Conservation (phyloP, 257 asterid genomes). For the Salvia rosmarinus region DNA sequence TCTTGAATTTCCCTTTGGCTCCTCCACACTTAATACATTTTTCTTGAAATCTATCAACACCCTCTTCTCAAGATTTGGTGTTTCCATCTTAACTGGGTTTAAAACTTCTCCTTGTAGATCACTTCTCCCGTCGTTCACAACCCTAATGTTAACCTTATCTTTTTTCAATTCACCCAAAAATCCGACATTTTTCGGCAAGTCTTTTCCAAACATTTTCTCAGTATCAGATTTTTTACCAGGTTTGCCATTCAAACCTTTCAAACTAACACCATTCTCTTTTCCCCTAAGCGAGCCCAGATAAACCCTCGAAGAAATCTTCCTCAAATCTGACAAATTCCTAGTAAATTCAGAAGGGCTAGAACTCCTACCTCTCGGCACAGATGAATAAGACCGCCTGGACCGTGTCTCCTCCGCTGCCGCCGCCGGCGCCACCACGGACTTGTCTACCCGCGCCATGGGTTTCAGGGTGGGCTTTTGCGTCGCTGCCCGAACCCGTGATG, state of each 20-base stretch:
- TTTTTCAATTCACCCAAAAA: conserved; percentile 20
- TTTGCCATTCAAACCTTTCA: conserved; percentile 35
- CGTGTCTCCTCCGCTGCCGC: conserved; percentile 46
- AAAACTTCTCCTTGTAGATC: conserved; percentile 38
- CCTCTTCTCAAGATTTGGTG: conserved; percentile 35
- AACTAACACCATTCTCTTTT: conserved; percentile 35
- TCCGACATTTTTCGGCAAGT: conserved; percentile 33
- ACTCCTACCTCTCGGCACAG: conserved; percentile 92
- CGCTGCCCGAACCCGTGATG: conserved; percentile 55
- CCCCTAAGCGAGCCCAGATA: conserved; percentile 44
- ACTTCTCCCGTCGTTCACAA: conserved; percentile 16
- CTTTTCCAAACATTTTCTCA: conserved; percentile 37
- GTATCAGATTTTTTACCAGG: conserved; percentile 28
- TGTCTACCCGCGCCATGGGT: conserved; percentile 70
- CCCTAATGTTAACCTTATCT: conserved; percentile 30
- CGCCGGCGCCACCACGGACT: conserved; percentile 41
- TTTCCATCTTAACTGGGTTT: conserved; percentile 34
- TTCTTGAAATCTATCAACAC: conserved; percentile 23
- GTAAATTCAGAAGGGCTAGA: conserved; percentile 73
- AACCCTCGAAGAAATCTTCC: conserved; percentile 49
- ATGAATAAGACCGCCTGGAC: conserved; percentile 57
- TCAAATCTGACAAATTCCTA: conserved; percentile 54
- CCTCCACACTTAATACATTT: conserved; percentile 27
- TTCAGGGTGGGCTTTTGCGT: conserved; percentile 61
- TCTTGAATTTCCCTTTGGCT: conserved; percentile 23